Evolutionary conservation across 202 grass and related monocot genomes (phyloP), one percentile per base, ranked within the genome.

Genomic region (Setaria viridis): DNA sequence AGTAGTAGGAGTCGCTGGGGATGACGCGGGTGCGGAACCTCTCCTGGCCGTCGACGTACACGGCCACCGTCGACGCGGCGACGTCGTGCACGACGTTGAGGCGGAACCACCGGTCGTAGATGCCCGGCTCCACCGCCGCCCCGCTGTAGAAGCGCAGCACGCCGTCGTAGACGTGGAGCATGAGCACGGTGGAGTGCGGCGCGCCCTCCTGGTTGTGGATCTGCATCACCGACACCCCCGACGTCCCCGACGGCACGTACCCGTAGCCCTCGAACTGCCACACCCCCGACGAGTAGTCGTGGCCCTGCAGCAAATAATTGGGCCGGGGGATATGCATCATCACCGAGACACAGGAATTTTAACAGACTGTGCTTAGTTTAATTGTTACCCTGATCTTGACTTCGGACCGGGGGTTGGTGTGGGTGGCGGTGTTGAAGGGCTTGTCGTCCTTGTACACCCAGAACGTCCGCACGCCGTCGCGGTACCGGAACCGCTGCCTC

Each of bases 71-170:
- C 13, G 79, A 75, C 15, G 67, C 76, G 32, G 17, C 77, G 16
- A 73, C 29, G 51, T 87, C 85, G 79, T 91, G 92, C 41, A 94
- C 55, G 11, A 91, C 84, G 83, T 94, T 91, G 35, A 94, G 75
- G 33, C 80, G 76, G 69, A 94, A 89, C 89, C 92, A 94, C 33
- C 77, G 60, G 71, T 89, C 41, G 46, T 91, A 89, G 66, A 94
- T 89, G 45, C 2, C 3, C 10, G 17, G 14, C 78, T 90, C 74
- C 9, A 92, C 55, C 13, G 70, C 58, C 0, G 2, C 1, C 0
- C 77, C 68, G 19, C 13, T 4, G 81, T 90, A 93, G 81, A 78
- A 87, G 3, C 54, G 77, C 5, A 90, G 56, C 49, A 84, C 56
- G 20, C 91, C 88, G 54, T 85, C 37, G 72, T 93, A 88, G 25